Evolutionary conservation across 2,329 filamentous ascomycete genomes (phyloP).

Genomic region (Aspergillus sp.): DNA sequence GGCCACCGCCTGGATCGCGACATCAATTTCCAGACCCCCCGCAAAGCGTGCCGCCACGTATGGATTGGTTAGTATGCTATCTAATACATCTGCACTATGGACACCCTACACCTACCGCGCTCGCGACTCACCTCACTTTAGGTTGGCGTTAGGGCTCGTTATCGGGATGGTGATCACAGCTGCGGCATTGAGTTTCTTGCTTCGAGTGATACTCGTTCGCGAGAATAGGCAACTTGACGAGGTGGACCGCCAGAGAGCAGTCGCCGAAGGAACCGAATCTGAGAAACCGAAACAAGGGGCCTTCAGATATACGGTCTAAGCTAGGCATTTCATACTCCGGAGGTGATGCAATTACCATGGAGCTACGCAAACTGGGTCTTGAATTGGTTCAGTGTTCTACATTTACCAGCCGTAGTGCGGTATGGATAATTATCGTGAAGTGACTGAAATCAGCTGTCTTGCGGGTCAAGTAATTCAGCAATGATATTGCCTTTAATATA

Average conservation of each 20-base stretch:
- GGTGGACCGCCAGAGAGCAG: neutral
- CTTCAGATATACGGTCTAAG: conserved; percentile 5
- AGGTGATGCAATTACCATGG: too few relatives aligned
- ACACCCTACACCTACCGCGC: conserved; percentile 46
- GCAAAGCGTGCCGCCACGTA: conserved; percentile 53
- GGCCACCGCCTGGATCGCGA: conserved; percentile 48
- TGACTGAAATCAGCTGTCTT: neutral
- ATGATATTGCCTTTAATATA: neutral
- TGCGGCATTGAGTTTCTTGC: conserved; percentile 24
- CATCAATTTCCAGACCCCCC: conserved; percentile 48
- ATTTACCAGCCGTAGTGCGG: too few relatives aligned
- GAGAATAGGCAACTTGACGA: conserved; percentile 48
- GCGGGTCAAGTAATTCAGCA: too few relatives aligned
- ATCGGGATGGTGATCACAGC: conserved; percentile 34
- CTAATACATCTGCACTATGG: conserved; percentile 50
- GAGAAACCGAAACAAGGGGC: neutral
- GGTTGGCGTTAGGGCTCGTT: conserved; percentile 36
- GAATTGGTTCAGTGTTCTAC: too few relatives aligned
- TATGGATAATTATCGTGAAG: too few relatives aligned
- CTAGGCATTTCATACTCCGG: too few relatives aligned
- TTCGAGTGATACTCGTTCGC: conserved; percentile 32
- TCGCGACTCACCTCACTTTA: conserved; percentile 38
- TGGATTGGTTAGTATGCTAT: conserved; percentile 52
- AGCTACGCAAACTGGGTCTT: too few relatives aligned
- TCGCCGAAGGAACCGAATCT: neutral